A percentile compares a stretch with the other conserved stretches of the same genome.
Evolutionary conservation across 441 rosid species (phyloP).

Genomic region (Hura crepitans): DNA sequence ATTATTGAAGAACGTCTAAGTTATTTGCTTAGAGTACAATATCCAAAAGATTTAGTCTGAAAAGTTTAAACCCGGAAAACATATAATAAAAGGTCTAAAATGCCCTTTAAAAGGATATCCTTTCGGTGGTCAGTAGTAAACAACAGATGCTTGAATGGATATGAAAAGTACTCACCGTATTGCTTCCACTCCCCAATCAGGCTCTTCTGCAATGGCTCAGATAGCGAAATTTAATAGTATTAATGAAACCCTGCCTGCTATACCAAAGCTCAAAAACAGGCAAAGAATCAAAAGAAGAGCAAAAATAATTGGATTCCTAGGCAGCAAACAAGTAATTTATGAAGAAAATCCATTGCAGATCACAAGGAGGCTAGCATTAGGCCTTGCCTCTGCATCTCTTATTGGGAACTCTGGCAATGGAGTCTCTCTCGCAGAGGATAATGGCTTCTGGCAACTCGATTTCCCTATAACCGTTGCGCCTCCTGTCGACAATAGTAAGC

Average conservation of each 20-base stretch:
- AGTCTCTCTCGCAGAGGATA: constrained; percentile 56
- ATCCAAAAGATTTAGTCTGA: neutral
- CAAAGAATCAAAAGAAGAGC: constrained; percentile 29
- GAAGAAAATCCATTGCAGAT: constrained; percentile 36
- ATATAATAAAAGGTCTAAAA: constrained; percentile 26
- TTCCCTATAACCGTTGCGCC: constrained; percentile 55
- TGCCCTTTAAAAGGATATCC: constrained; percentile 41
- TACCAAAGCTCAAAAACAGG: constrained; percentile 29
- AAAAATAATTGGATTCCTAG: constrained; percentile 24
- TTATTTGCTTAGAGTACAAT: neutral
- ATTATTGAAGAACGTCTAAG: neutral
- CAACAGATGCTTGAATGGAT: constrained; percentile 24
- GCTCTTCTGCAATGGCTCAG: constrained; percentile 35
- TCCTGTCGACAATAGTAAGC: constrained; percentile 65
- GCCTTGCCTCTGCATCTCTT: constrained; percentile 54
- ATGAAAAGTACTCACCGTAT: constrained; percentile 11
- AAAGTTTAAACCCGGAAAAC: neutral
- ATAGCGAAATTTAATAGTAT: constrained; percentile 44
- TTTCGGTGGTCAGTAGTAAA: constrained; percentile 39
- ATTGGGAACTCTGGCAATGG: constrained; percentile 27
- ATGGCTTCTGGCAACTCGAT: constrained; percentile 58
- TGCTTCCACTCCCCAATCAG: constrained; percentile 10
- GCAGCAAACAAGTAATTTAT: constrained; percentile 26
- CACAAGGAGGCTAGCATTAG: constrained; percentile 50
- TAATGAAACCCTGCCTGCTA: constrained; percentile 30